A percentile compares a stretch with the other conserved stretches of the same genome.
phyloP scores from a whole-genome alignment of 2,329 filamentous ascomycete species.

The Hymenoscyphus occultus region DNA sequence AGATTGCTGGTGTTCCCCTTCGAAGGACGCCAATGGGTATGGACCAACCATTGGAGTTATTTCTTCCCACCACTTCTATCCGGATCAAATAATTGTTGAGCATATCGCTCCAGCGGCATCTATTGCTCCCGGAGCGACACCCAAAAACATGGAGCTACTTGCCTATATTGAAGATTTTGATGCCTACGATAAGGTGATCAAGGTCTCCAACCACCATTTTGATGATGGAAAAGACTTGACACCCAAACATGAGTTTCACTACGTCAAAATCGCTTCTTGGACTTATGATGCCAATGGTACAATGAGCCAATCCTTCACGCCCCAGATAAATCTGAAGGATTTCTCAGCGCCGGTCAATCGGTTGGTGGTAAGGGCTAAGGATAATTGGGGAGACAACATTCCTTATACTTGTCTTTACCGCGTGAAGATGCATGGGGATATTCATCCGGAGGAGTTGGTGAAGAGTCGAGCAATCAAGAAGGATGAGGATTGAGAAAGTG shows the following conservation, averaged over 20 bases:
- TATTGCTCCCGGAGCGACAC: conserved; percentile 59
- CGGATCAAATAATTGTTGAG: conserved; percentile 69
- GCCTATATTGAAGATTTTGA: conserved; percentile 50
- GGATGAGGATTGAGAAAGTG: too few species aligned
- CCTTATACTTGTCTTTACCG: conserved; percentile 66
- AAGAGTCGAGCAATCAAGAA: too few species aligned
- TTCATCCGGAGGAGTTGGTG: background rate
- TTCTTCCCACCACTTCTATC: conserved; percentile 56
- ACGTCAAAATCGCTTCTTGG: conserved; percentile 57
- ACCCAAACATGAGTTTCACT: conserved; percentile 38
- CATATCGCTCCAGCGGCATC: conserved; percentile 64
- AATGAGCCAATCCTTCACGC: conserved; percentile 49
- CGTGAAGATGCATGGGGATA: conserved; percentile 52
- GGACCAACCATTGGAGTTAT: conserved; percentile 65
- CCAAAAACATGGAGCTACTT: conserved; percentile 69
- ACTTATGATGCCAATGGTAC: conserved; percentile 44
- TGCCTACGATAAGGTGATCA: conserved; percentile 37
- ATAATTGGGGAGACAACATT: conserved; percentile 52
- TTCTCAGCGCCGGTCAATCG: conserved; percentile 49
- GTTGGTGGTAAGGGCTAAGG: conserved; percentile 53
- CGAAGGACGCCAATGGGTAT: conserved; percentile 41
- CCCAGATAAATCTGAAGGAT: conserved; percentile 49
- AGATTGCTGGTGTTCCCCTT: conserved; percentile 81
- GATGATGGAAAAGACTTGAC: conserved; percentile 29
- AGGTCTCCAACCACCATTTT: conserved; percentile 36